A percentile compares a stretch with the other conserved stretches of the same genome.
Conservation (phyloP, 1,139 yeast genomes). For the Protomyces inundatus region DNA sequence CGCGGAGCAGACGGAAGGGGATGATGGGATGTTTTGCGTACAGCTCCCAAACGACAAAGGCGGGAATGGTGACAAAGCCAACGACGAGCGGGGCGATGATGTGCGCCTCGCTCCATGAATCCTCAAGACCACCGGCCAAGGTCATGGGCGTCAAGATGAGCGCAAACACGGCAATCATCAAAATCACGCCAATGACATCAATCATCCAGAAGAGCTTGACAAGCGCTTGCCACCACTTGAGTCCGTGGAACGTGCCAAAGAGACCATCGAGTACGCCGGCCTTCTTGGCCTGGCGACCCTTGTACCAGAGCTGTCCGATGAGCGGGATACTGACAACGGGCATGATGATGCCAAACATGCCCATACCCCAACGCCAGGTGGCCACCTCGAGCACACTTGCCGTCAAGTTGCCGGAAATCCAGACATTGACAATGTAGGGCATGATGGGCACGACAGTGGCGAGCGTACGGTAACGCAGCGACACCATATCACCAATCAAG, state of each 20-base stretch:
- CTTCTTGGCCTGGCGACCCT: slow-evolving; percentile 36
- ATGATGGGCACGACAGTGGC: slow-evolving; percentile 40
- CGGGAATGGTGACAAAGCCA: slow-evolving; percentile 28
- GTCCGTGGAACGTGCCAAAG: slow-evolving; percentile 9
- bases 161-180: slow-evolving; percentile 39
- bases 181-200: slow-evolving; percentile 40
- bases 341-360: slow-evolving; percentile 39
- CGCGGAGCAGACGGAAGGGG: slow-evolving; percentile 31
- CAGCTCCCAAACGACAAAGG: slow-evolving; percentile 33
- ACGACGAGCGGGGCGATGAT: slow-evolving; percentile 38
- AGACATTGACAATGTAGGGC: slow-evolving; percentile 34
- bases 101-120: slow-evolving; percentile 36
- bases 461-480: slow-evolving; percentile 41
- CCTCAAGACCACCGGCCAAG: slow-evolving; percentile 36
- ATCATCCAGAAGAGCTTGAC: slow-evolving; percentile 30
- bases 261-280: slow-evolving; percentile 33
- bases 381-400: slow-evolving; percentile 28
- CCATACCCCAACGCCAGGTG: slow-evolving; percentile 42
- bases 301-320: slow-evolving; percentile 35
- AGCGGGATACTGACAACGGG: slow-evolving; percentile 39
- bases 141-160: slow-evolving; percentile 42
- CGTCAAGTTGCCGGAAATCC: slow-evolving; percentile 34
- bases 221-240: slow-evolving; percentile 26
- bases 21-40: slow-evolving; percentile 29
- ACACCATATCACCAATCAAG: slow-evolving; percentile 44